Evolutionary conservation across 179 eudicot species (phyloP).

Genomic region (Silene vulgaris): DNA sequence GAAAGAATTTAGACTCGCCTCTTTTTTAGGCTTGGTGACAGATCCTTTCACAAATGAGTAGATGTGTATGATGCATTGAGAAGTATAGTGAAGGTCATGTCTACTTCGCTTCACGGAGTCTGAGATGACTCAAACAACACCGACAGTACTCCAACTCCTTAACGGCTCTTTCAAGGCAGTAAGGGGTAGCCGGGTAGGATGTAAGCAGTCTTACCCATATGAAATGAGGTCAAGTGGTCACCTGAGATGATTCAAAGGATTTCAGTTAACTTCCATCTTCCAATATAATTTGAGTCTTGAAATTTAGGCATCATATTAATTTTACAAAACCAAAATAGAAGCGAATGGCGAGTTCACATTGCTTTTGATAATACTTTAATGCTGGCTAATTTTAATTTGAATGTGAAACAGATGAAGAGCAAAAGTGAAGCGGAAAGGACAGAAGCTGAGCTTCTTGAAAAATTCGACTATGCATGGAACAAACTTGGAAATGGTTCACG

Average conservation of each 20-base stretch:
- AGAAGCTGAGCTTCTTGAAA: conserved; percentile 60
- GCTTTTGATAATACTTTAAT: neutral
- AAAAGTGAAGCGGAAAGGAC: conserved; percentile 68
- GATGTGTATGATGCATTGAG: neutral
- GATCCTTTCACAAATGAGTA: neutral
- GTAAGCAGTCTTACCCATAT: too few relatives aligned
- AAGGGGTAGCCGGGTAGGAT: too few relatives aligned
- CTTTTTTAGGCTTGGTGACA: neutral
- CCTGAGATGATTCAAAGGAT: neutral
- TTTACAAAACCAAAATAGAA: too few relatives aligned
- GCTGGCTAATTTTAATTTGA: neutral
- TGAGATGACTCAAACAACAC: neutral
- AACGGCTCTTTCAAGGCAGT: too few relatives aligned
- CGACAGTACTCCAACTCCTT: too few relatives aligned
- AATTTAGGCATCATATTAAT: neutral
- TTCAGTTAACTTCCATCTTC: neutral
- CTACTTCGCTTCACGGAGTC: neutral
- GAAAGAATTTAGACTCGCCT: neutral
- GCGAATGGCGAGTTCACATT: neutral
- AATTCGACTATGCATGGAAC: conserved; percentile 92
- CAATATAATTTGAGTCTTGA: neutral
- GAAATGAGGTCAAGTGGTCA: too few relatives aligned
- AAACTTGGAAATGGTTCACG: conserved; percentile 61
- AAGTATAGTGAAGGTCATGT: neutral
- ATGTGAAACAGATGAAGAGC: conserved; percentile 50